phyloP scores from a whole-genome alignment of 805 yeast species.

The Pichia occidentalis region DNA sequence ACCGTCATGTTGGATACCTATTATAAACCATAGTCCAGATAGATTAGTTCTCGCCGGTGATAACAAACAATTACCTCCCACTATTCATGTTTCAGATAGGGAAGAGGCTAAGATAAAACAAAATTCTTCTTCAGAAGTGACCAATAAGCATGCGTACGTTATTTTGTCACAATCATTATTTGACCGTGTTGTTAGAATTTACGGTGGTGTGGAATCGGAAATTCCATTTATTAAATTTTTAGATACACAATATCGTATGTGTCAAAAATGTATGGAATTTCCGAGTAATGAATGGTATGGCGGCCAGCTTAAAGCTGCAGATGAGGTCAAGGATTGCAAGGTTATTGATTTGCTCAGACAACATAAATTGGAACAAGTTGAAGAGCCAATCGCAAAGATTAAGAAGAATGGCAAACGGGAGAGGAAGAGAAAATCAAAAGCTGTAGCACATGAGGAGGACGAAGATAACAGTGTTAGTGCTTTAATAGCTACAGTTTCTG shows the following conservation, averaged over 20 bases:
- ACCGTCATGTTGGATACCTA: conserved; percentile 95
- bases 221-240: conserved; percentile 45
- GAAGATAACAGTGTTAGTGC: not conserved
- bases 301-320: conserved; percentile 55
- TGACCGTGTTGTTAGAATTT: conserved; percentile 59
- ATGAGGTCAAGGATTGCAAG: conserved; percentile 44
- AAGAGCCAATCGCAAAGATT: not conserved
- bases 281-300: conserved; percentile 64
- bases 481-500: not conserved
- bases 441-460: conserved; percentile 29
- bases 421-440: conserved; percentile 29
- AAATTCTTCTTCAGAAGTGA: conserved; percentile 11
- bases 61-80: conserved; percentile 86
- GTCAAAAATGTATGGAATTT: conserved; percentile 66
- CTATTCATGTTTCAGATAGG: conserved; percentile 44
- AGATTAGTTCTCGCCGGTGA: conserved; percentile 86
- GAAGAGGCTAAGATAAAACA: conserved; percentile 27
- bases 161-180: conserved; percentile 63
- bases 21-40: conserved; percentile 56
- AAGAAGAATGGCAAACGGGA: not conserved
- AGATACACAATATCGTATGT: conserved; percentile 85
- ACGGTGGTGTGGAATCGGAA: conserved; percentile 34
- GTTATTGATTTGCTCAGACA: conserved; percentile 44
- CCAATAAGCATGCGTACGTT: conserved; percentile 33
- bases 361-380: conserved; percentile 1